Evolutionary conservation across 2,329 filamentous ascomycete genomes (phyloP), one percentile per base, ranked within the genome.

Genomic region (Calycina marina): DNA sequence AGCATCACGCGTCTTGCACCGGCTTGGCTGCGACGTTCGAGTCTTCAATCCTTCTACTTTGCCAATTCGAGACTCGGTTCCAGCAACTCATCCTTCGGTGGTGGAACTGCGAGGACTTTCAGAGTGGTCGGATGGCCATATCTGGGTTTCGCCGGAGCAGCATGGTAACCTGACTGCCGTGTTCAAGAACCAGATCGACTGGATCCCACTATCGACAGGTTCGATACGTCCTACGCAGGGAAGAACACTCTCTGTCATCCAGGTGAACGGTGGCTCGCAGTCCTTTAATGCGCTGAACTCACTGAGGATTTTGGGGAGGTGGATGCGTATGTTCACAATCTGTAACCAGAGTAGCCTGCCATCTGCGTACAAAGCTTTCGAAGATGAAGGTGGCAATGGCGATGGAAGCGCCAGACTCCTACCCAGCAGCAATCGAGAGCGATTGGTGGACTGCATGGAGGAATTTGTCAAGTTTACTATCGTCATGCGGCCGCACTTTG

Each of bases 101-200:
- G 68, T 71, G 40, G 74, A 78, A 45, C 58, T 78, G 4, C 61
- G 73, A 3, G 58, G 64, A 5, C 57, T 79, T 1, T 72, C 67
- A 40, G 55, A 51, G 8, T 80, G 73, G 74, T 74, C 68, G 33
- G 72, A 79, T 43, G 74, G 72, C 0, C 74, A 78, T 43, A 44
- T 78, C 11, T 78, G 73, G 74, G 56, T 73, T 6, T 69, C 65
- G 6, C 72, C 72, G 0, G 74, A 79, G 46, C 73, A 78, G 52
- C 73, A 79, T 40, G 74, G 74, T 0, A 76, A 71, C 40, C 42
- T 77, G 60, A 77, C 72, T 0, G 70, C 63, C 4, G 67, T 77
- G 0, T 78, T 78, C 59, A 78, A 78, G 41, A 74, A 75, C 41
- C 72, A 78, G 41, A 77, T 78, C 29, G 74, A 79, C 50, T 78